Evolutionary conservation across 2,329 filamentous ascomycete genomes (phyloP).

Genomic region (Penicillium nordicum): DNA sequence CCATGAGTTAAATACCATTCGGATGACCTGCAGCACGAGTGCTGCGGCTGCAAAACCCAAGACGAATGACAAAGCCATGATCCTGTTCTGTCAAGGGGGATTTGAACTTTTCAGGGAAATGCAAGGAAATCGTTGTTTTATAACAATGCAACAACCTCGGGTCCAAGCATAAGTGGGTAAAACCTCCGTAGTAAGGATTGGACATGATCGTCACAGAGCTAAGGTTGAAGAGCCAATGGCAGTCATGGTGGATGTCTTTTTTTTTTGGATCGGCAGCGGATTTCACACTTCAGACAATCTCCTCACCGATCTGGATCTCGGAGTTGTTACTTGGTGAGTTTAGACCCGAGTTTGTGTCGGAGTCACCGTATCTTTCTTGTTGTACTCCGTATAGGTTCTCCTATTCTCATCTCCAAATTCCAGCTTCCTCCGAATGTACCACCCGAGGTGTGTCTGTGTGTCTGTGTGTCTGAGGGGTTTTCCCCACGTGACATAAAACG

Average conservation of each 20-base stretch:
- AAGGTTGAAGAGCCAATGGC: not conserved
- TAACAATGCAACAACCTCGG: not conserved
- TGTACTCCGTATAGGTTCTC: not conserved
- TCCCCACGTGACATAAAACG: too few relatives aligned
- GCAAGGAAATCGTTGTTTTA: not conserved
- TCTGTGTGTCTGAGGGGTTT: too few relatives aligned
- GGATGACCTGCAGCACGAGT: conserved; percentile 24
- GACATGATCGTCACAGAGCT: not conserved
- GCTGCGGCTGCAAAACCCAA: conserved; percentile 24
- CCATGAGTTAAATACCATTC: conserved; percentile 21
- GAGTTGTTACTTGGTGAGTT: not conserved
- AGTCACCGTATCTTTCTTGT: not conserved
- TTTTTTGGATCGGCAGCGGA: not conserved
- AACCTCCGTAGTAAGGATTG: not conserved
- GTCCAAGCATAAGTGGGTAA: not conserved
- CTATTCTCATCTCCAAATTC: not conserved
- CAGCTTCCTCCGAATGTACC: not conserved
- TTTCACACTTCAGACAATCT: not conserved
- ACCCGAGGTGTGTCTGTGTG: not conserved
- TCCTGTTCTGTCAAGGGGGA: not conserved
- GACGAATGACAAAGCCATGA: conserved; percentile 21
- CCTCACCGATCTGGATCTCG: conserved; percentile 2
- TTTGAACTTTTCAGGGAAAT: not conserved
- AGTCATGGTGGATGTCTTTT: not conserved
- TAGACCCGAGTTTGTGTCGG: not conserved